These are phyloP conservation scores for Talaromyces islandicus DNA, from an alignment of 2,329 filamentous ascomycete genomes.

Conservation along the genomic window DNA sequence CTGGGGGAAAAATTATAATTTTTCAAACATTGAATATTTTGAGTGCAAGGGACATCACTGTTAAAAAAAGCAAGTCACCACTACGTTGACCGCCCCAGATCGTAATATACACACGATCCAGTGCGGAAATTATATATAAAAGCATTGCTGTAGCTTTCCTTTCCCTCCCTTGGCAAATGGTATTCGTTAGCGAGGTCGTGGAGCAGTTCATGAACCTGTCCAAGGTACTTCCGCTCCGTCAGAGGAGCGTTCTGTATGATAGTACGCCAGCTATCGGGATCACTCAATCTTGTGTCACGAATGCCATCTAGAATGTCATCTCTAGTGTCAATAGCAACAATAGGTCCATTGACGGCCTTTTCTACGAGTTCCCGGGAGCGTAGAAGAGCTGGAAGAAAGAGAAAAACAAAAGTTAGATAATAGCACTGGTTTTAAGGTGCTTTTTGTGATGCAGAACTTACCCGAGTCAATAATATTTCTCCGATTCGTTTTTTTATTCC, in stretches of 20 bases:
- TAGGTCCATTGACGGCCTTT: conserved; percentile 68
- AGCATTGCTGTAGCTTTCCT: conserved; percentile 58
- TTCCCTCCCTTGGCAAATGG: conserved; percentile 35
- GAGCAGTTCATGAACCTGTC: conserved; percentile 75
- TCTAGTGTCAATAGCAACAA: conserved; percentile 81
- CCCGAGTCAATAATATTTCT: conserved; percentile 79
- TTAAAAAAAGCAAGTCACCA: not conserved
- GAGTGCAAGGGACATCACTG: not conserved
- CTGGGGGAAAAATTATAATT: not conserved
- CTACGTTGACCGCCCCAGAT: conserved; percentile 48
- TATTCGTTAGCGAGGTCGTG: conserved; percentile 52
- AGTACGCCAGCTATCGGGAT: conserved; percentile 75
- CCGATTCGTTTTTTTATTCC: conserved; percentile 87
- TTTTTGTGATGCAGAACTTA: conserved; percentile 41
- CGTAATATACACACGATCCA: conserved; percentile 78
- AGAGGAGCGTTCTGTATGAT: conserved; percentile 73
- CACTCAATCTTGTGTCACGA: conserved; percentile 65
- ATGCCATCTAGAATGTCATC: conserved; percentile 77
- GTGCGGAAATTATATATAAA: conserved; percentile 92
- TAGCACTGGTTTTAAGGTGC: not conserved
- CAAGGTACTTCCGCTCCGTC: conserved; percentile 73
- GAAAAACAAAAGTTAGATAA: conserved; percentile 11
- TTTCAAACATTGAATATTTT: not conserved
- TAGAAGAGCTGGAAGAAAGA: conserved; percentile 39
- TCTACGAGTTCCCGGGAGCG: conserved; percentile 58